Conservation (phyloP, 2,329 filamentous ascomycete genomes). For the Periconia sp. region DNA sequence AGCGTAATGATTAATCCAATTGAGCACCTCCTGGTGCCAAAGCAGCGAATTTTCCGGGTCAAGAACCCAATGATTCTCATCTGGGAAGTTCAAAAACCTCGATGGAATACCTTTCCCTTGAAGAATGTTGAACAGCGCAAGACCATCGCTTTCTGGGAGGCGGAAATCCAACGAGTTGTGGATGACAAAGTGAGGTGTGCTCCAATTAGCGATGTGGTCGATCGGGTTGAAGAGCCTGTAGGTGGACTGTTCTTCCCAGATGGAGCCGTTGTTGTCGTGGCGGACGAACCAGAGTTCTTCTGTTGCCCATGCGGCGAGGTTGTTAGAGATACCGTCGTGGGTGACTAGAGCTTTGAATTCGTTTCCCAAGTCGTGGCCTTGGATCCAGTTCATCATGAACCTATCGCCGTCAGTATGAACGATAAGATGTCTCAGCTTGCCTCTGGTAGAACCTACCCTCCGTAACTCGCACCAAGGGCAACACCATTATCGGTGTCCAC, state of each 20-base stretch:
- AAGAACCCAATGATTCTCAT: constrained; percentile 81
- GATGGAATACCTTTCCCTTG: constrained; percentile 78
- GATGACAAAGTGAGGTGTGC: constrained; percentile 85
- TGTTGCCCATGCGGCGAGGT: constrained; percentile 51
- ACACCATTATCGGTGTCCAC: constrained; percentile 75
- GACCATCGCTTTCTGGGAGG: constrained; percentile 81
- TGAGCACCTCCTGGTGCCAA: constrained; percentile 72
- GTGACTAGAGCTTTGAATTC: constrained; percentile 88
- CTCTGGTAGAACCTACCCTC: constrained; percentile 23
- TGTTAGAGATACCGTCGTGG: constrained; percentile 83
- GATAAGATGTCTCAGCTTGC: background rate
- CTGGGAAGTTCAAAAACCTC: constrained; percentile 79
- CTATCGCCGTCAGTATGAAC: too few relatives aligned
- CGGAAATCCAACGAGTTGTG: constrained; percentile 92
- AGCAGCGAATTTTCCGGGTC: constrained; percentile 89
- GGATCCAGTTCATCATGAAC: constrained; percentile 76
- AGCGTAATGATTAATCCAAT: constrained; percentile 47
- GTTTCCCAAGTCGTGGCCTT: constrained; percentile 80
- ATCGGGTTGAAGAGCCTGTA: constrained; percentile 66
- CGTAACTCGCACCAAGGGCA: constrained; percentile 68
- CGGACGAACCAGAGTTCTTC: constrained; percentile 61
- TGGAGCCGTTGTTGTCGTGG: constrained; percentile 49
- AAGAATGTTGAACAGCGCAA: constrained; percentile 84
- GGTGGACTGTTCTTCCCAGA: constrained; percentile 45
- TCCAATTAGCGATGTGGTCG: constrained; percentile 70